phyloP scores from a whole-genome alignment of 495 filamentous ascomycete genomes.

The Acidiella bohemica region DNA sequence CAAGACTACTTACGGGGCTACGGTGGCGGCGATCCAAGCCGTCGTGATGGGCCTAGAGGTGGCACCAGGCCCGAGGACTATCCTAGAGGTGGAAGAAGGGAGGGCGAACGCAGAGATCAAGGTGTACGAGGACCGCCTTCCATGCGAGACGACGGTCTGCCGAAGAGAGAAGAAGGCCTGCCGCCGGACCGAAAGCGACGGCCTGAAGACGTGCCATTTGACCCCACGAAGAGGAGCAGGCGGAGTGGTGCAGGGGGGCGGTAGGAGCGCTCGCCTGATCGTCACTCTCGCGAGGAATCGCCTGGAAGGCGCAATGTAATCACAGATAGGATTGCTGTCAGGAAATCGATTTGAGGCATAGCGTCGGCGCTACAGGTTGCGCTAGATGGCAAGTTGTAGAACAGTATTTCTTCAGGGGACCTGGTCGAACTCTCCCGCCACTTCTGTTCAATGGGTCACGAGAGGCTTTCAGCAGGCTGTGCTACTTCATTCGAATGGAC shows the following conservation, averaged over 20 bases:
- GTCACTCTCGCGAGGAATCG: neutral
- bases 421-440: too few species aligned
- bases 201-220: constrained; percentile 11
- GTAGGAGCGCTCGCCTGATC: constrained; percentile 1
- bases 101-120: constrained; percentile 10
- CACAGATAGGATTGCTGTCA: too few species aligned
- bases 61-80: neutral
- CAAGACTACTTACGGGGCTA: too few species aligned
- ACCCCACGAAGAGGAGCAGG: constrained; percentile 8
- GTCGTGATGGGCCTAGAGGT: constrained; percentile 6
- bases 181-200: constrained; percentile 12
- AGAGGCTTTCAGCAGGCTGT: too few species aligned
- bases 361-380: constrained; percentile 8
- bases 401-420: too few species aligned
- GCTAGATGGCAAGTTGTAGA: too few species aligned
- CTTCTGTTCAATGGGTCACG: too few species aligned
- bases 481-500: too few species aligned
- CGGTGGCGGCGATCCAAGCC: neutral
- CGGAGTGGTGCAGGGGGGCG: constrained; percentile 18
- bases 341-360: constrained; percentile 1
- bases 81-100: constrained; percentile 4
- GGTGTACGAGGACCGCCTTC: neutral
- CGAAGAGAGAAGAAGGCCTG: too few species aligned
- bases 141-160: too few species aligned
- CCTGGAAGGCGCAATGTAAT: neutral